These are phyloP conservation scores for Nigrospora osmanthi DNA, from an alignment of 2,329 filamentous ascomycete genomes.

Conservation along the genomic window DNA sequence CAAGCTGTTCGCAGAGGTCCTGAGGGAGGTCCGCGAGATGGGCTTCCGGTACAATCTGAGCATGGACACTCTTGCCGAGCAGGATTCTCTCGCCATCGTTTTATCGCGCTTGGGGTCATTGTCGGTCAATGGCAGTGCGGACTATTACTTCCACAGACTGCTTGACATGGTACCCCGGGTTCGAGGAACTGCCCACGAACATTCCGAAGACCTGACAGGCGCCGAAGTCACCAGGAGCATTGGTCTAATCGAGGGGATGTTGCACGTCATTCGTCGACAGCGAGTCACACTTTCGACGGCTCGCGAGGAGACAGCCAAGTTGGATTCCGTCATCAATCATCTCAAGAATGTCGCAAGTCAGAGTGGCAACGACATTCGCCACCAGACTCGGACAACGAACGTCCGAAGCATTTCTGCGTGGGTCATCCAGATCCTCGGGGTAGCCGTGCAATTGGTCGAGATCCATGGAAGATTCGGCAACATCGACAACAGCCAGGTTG, in stretches of 20 bases:
- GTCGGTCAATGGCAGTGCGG: slow-evolving; percentile 34
- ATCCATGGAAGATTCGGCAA: slow-evolving; percentile 60
- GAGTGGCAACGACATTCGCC: slow-evolving; percentile 11
- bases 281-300: slow-evolving; percentile 38
- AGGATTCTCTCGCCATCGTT: slow-evolving; percentile 62
- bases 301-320: slow-evolving; percentile 25
- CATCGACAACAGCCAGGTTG: slow-evolving; percentile 34
- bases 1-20: slow-evolving; percentile 79
- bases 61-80: slow-evolving; percentile 62
- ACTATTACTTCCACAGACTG: slow-evolving; percentile 73
- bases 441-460: slow-evolving; percentile 53
- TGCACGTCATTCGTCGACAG: slow-evolving; percentile 58
- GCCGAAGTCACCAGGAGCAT: slow-evolving; percentile 73
- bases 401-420: slow-evolving; percentile 37
- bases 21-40: slow-evolving; percentile 81
- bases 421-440: slow-evolving; percentile 61
- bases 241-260: slow-evolving; percentile 79
- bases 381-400: slow-evolving; percentile 10
- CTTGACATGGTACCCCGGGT: slow-evolving; percentile 65
- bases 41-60: slow-evolving; percentile 79
- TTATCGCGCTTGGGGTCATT: slow-evolving; percentile 50
- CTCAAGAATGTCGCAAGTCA: slow-evolving; percentile 25
- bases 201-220: slow-evolving; percentile 77
- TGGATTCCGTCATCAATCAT: slow-evolving; percentile 28
- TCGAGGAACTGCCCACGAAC: slow-evolving; percentile 59